A percentile compares a stretch with the other conserved stretches of the same genome.
These are phyloP conservation scores for Tripterygium wilfordii DNA, from an alignment of 177 flowering plant species.

Conservation along the genomic window DNA sequence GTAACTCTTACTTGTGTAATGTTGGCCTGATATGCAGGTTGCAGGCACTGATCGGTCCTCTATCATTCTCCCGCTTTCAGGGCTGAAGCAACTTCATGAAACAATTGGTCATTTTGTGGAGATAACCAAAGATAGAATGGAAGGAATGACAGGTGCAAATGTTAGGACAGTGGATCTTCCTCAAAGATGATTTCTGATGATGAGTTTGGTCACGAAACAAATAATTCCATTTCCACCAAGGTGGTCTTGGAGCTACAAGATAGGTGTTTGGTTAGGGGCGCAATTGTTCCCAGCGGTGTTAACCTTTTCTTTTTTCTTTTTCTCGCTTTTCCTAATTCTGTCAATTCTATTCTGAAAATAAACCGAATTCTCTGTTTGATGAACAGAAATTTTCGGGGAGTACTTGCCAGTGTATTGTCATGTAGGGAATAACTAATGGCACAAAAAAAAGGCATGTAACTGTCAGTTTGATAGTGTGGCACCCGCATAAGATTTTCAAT, in stretches of 20 bases:
- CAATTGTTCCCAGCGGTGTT: constrained; percentile 6
- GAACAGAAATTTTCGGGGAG: constrained; percentile 11
- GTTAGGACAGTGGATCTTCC: constrained; percentile 82
- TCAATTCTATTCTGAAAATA: constrained; percentile 19
- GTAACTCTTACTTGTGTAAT: too few relatives aligned
- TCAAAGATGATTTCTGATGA: constrained; percentile 57
- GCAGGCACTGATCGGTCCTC: constrained; percentile 98
- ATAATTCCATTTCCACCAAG: constrained; percentile 5
- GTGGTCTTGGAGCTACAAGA: constrained; percentile 6
- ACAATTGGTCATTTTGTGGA: constrained; percentile 94
- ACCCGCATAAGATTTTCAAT: constrained; percentile 10
- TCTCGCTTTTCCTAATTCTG: too few relatives aligned
- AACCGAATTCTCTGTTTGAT: constrained; percentile 16
- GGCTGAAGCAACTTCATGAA: constrained; percentile 85
- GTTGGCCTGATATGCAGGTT: constrained; percentile 48
- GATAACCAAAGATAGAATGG: constrained; percentile 80
- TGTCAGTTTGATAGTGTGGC: constrained; percentile 14
- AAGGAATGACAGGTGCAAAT: constrained; percentile 79
- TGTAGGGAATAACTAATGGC: constrained; percentile 10
- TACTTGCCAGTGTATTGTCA: constrained; percentile 7
- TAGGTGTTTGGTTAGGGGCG: constrained; percentile 19
- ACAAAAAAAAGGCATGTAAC: constrained; percentile 11
- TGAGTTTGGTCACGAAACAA: too few relatives aligned
- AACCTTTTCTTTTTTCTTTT: constrained; percentile 6
- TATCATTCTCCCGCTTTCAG: constrained; percentile 90